phyloP scores from a whole-genome alignment of 2,329 filamentous ascomycete genomes.

The Stylonectria norvegica region DNA sequence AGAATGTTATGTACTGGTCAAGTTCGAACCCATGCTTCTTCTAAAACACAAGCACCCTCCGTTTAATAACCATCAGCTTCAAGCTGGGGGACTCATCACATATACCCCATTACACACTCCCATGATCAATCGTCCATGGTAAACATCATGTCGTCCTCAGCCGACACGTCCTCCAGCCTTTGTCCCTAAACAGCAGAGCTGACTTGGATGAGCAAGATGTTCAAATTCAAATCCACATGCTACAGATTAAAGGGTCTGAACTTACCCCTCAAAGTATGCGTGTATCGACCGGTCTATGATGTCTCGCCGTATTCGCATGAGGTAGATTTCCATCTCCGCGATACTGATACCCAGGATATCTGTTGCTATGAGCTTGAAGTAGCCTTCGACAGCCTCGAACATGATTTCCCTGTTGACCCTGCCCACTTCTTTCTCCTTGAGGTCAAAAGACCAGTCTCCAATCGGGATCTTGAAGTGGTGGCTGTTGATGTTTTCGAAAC shows the following conservation, averaged over 20 bases:
- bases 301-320: conserved; percentile 23
- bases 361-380: conserved; percentile 24
- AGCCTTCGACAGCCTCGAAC: conserved; percentile 33
- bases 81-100: no score
- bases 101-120: no score
- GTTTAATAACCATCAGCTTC: no score
- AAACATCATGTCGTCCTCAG: no score
- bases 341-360: conserved; percentile 28
- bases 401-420: conserved; percentile 30
- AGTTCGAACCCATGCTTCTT: no score
- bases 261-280: conserved; percentile 25
- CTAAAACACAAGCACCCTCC: no score
- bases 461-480: conserved; percentile 25
- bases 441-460: conserved; percentile 22
- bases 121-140: no score
- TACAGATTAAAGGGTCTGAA: not conserved
- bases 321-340: conserved; percentile 20
- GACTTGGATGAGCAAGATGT: no score
- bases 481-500: conserved; percentile 25
- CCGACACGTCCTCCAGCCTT: no score
- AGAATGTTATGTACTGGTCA: no score
- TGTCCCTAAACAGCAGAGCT: not conserved
- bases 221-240: not conserved
- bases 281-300: conserved; percentile 20
- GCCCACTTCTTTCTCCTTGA: conserved; percentile 21